Conservation (phyloP, 116 monocot species). For the Posidonia oceanica region DNA sequence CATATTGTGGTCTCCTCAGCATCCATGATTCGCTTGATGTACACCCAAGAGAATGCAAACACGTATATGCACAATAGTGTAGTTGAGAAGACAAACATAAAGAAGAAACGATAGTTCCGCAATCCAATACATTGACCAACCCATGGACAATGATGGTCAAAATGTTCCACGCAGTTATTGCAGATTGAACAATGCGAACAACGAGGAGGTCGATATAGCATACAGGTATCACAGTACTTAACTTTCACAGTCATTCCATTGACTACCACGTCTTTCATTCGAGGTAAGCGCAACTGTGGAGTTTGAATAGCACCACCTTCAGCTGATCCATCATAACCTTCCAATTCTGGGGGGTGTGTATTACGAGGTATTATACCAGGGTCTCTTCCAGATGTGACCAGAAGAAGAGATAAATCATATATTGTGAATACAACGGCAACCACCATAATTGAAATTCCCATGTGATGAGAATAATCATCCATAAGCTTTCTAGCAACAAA, state of each 20-base stretch:
- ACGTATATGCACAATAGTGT: constrained; percentile 77
- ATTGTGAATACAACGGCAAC: constrained; percentile 33
- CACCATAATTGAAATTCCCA: constrained; percentile 33
- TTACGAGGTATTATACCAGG: constrained; percentile 83
- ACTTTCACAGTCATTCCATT: constrained; percentile 74
- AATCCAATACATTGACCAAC: constrained; percentile 88
- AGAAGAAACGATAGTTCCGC: constrained; percentile 85
- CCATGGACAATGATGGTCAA: constrained; percentile 91
- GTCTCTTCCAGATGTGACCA: constrained; percentile 73
- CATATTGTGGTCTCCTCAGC: constrained; percentile 48
- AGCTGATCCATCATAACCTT: constrained; percentile 28
- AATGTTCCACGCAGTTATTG: constrained; percentile 75
- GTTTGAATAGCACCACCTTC: constrained; percentile 40
- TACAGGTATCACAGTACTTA: constrained; percentile 86
- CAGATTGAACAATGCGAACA: constrained; percentile 91
- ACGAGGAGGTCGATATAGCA: constrained; percentile 82
- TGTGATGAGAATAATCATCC: constrained; percentile 34
- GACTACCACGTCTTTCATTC: constrained; percentile 46
- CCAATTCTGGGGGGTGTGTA: constrained; percentile 56
- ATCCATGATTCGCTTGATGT: constrained; percentile 45
- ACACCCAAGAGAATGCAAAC: constrained; percentile 79
- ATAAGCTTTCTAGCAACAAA: constrained; percentile 46
- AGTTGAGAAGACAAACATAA: constrained; percentile 79
- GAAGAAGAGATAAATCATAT: constrained; percentile 57
- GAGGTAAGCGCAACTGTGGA: constrained; percentile 50